Base-by-base conservation (phyloP, 83 land plant genomes). In the Picea abies region DNA sequence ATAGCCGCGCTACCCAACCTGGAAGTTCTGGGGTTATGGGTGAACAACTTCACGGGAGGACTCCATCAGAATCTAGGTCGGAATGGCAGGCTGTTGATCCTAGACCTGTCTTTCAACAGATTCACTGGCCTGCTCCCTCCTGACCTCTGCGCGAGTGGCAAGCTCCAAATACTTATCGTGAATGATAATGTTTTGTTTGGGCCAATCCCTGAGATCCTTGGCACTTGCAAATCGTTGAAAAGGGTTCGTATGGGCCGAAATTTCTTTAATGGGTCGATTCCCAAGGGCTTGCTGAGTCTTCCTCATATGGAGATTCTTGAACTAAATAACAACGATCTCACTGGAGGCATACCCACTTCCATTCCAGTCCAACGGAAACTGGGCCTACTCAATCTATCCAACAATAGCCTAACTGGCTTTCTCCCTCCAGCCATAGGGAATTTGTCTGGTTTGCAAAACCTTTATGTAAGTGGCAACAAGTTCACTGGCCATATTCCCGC, bases 81-180 rank as follows among this genome's bases (percentile, higher is more conserved):
- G 3, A 80, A 83, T 49, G 87, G 87, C 78, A 81, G 64, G 84
- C 91, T 95, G 0, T 86, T 67, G 19, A 11, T 35, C 52, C 85
- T 95, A 19, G 96, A 95, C 85, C 72, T 95, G 63, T 95, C 98
- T 1, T 86, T 93, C 47, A 90, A 92, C 79, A 85, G 82, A 89
- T 90, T 97, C 84, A 90, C 90, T 11, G 99, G 99, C n/a, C 73
- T 85, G 7, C 89, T 97, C 52, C 94, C 98, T 12, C n/a, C 20
- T 0, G 63, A 80, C 16, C 70, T 95, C 12, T 90, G 96, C 81
- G 32, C 85, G 0, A 71, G 83, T 0, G 79, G 73, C 9, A 83
- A 86, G 84, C 89, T 95, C 16, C 83, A 49, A 37, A 83, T 84
- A 6, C 89, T 95, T 16, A 92, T 91, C 70, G 71, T 92, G 73